Conservation (phyloP, 495 filamentous ascomycete genomes). For the Diplogelasinospora grovesii region DNA sequence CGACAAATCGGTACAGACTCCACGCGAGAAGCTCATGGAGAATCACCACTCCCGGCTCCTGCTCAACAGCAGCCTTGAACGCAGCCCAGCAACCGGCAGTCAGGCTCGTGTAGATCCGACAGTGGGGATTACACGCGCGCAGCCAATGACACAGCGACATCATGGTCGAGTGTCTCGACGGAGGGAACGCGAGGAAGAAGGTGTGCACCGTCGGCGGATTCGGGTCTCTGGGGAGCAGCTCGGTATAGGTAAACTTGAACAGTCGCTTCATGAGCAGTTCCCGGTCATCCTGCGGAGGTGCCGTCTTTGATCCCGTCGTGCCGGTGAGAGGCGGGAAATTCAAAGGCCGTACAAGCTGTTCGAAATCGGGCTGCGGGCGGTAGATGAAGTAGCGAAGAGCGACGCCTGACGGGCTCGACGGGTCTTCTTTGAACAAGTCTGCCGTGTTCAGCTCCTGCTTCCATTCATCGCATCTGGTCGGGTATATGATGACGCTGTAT, state of each 20-base stretch:
- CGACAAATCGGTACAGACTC: conserved; percentile 23
- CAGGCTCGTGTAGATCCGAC: conserved; percentile 19
- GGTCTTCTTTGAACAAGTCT: conserved; percentile 13
- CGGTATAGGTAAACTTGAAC: conserved; percentile 18
- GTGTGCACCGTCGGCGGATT: conserved; percentile 2
- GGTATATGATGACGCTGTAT: conserved; percentile 36
- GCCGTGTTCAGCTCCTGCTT: too few relatives aligned
- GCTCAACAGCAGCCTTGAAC: conserved; percentile 12
- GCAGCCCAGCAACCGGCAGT: conserved; percentile 23
- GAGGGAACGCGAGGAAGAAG: conserved; percentile 29
- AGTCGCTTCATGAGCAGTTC: conserved; percentile 18
- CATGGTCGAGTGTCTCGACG: conserved; percentile 3
- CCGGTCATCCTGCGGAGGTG: not conserved
- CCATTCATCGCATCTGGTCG: conserved; percentile 35
- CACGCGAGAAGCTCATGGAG: conserved; percentile 27
- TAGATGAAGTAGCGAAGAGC: conserved; percentile 33
- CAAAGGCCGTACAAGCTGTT: conserved; percentile 16
- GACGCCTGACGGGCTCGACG: conserved; percentile 13
- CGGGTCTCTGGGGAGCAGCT: conserved; percentile 16
- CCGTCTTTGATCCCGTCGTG: not conserved
- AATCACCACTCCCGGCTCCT: conserved; percentile 23
- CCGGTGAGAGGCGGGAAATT: not conserved
- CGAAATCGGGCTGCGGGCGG: conserved; percentile 12
- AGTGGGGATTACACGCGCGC: conserved; percentile 17
- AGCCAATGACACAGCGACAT: conserved; percentile 23